phyloP scores from a whole-genome alignment of 1,284 basidiomycete species.

The Farysia itapuensis region DNA sequence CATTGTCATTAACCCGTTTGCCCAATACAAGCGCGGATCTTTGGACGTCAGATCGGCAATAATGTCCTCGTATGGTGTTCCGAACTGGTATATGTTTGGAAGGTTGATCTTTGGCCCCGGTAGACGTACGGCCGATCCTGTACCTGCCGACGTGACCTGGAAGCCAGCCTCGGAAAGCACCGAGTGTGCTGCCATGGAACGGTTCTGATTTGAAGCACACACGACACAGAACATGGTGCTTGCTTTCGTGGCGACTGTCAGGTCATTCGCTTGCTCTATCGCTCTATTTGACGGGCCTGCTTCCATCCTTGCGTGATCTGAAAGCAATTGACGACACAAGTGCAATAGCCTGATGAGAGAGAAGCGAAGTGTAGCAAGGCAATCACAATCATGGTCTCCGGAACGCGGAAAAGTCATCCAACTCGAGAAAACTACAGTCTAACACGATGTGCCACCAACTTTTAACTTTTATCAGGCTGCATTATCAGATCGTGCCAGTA shows the following conservation, averaged over 20 bases:
- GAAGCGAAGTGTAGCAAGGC: too few species aligned
- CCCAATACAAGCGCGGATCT: slow-evolving; percentile 81
- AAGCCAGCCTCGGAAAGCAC: slow-evolving; percentile 83
- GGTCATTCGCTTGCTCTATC: too few species aligned
- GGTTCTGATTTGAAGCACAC: slow-evolving; percentile 97
- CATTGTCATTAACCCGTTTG: slow-evolving; percentile 96
- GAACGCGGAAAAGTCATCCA: too few species aligned
- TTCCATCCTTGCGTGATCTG: too few species aligned
- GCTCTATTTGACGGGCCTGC: too few species aligned
- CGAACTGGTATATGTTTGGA: slow-evolving; percentile 95
- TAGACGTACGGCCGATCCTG: slow-evolving; percentile 92
- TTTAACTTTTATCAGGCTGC: too few species aligned
- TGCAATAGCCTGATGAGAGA: too few species aligned
- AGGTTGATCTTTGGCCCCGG: slow-evolving; percentile 96
- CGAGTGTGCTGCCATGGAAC: slow-evolving; percentile 97
- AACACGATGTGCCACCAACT: too few species aligned
- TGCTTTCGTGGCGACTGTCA: background rate
- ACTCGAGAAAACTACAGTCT: too few species aligned
- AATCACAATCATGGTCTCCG: too few species aligned
- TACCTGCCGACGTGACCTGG: slow-evolving; percentile 89
- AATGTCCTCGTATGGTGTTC: slow-evolving; percentile 96
- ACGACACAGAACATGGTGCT: slow-evolving; percentile 81
- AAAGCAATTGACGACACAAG: too few species aligned
- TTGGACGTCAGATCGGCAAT: slow-evolving; percentile 88
- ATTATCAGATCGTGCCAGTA: too few species aligned